These are phyloP conservation scores for Striga hermonthica DNA, from an alignment of 305 asterid genomes.

Conservation along the genomic window DNA sequence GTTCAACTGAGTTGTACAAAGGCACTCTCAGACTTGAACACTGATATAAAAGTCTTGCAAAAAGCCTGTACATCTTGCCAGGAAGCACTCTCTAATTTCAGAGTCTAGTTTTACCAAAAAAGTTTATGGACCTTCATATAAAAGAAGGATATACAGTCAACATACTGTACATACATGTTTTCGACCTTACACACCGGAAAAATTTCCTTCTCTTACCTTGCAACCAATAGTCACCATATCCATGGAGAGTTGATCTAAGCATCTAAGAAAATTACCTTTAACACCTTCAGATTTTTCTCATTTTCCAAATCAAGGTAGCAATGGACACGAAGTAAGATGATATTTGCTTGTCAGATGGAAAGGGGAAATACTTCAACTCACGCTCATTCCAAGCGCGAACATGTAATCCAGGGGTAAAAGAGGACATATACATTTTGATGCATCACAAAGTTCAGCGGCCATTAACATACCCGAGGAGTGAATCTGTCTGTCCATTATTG, in stretches of 20 bases:
- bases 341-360: background rate
- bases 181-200: conserved; percentile 33
- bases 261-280: background rate
- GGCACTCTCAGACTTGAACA: background rate
- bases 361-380: conserved; percentile 1
- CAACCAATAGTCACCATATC: conserved; percentile 27
- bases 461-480: conserved; percentile 49
- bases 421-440: conserved; percentile 24
- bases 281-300: conserved; percentile 1
- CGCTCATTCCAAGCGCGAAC: conserved; percentile 1
- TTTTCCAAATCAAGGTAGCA: background rate
- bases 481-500: conserved; percentile 47
- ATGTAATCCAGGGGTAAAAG: conserved; percentile 23
- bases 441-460: conserved; percentile 31
- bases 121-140: conserved; percentile 32
- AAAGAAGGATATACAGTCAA: conserved; percentile 31
- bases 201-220: conserved; percentile 22
- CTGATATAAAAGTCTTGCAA: background rate
- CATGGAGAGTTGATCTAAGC: conserved; percentile 23
- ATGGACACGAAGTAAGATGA: background rate
- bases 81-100: conserved; percentile 23
- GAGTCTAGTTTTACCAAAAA: conserved; percentile 28
- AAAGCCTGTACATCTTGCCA: conserved; percentile 20
- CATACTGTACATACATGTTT: conserved; percentile 37
- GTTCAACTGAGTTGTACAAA: background rate